These are phyloP conservation scores for Euclidium syriacum DNA, from an alignment of 345 rosid genomes.

Conservation along the genomic window DNA sequence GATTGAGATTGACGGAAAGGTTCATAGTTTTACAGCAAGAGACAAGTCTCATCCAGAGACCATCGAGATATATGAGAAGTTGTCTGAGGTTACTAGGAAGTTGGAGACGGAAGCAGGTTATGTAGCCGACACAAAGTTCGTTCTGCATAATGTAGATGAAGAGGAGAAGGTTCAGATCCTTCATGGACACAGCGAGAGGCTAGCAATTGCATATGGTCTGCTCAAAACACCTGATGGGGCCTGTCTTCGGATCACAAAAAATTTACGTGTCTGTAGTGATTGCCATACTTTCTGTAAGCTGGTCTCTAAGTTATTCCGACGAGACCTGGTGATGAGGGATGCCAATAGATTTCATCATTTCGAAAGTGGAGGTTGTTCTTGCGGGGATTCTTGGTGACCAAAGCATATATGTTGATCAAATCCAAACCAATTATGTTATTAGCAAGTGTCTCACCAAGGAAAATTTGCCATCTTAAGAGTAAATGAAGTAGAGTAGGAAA, in stretches of 20 bases:
- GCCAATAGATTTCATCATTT: constrained; percentile 89
- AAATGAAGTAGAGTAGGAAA: constrained; percentile 9
- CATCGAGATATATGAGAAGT: constrained; percentile 43
- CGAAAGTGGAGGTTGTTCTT: constrained; percentile 69
- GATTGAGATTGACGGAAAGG: constrained; percentile 62
- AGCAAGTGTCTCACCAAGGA: background rate
- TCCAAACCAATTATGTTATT: background rate
- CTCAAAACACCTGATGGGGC: constrained; percentile 40
- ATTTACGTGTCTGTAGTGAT: constrained; percentile 75
- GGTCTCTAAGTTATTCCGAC: constrained; percentile 50
- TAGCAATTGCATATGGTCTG: constrained; percentile 67
- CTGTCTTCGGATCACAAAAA: constrained; percentile 61
- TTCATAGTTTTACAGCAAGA: constrained; percentile 71
- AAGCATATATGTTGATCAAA: constrained; percentile 8
- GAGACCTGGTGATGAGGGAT: constrained; percentile 70
- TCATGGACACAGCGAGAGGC: constrained; percentile 75
- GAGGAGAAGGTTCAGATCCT: constrained; percentile 65
- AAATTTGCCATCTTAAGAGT: background rate
- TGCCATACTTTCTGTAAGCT: constrained; percentile 77
- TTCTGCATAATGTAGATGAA: constrained; percentile 58
- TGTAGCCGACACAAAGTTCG: constrained; percentile 59
- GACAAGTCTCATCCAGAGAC: constrained; percentile 78
- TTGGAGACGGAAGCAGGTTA: constrained; percentile 63
- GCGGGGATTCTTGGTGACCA: constrained; percentile 71
- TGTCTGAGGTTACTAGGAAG: constrained; percentile 45